Evolutionary conservation across 2,329 filamentous ascomycete genomes (phyloP), one percentile per base, ranked within the genome.

Genomic region (Cladosporium halotolerans): DNA sequence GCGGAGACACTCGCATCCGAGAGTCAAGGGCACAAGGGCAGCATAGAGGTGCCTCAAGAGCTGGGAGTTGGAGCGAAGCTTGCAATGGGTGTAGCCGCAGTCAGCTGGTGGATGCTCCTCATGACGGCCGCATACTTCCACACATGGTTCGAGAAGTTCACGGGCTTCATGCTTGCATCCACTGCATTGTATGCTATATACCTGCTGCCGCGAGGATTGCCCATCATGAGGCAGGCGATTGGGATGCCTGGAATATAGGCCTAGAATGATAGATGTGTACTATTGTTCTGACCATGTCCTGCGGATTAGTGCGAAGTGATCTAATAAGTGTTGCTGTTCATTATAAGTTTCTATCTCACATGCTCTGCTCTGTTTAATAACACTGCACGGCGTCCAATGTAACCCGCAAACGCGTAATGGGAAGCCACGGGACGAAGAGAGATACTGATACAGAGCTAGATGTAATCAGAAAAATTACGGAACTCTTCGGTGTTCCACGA

Each of bases 101-200:
- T 96, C 66, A 89, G 85, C 66, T 81, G 85, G 75, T 97, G 93
- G 89, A 99, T 99, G 93, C 72, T 99, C 68, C 77, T 97, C 57
- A 99, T 99, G 93, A 99, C 93, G 39, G 91, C 91, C 2, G 91
- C 95, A 38, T 99, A 92, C 77, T 99, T 99, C 66, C 93, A 99
- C 71, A 99, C 93, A 0, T 97, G 92, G 91, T 85, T 95, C 63
- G 93, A 99, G 75, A 99, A 97, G 85, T 73, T 76, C 48, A 78
- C 75, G 13, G 76, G 75, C 0, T 61, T 77, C 48, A 18, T 74
- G n/a, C 74, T 78, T 18, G 76, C 75, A 1, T 75, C 76, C 57
- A 58, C 58, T 11, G 72, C 69, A 8, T 59, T 78, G 13, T 76
- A 72, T 59, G 54, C 63, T 2, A 70, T 78, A 5, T 78, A 78